phyloP scores from a whole-genome alignment of 2,329 filamentous ascomycete genomes.

The Pestalotiopsis sp. region DNA sequence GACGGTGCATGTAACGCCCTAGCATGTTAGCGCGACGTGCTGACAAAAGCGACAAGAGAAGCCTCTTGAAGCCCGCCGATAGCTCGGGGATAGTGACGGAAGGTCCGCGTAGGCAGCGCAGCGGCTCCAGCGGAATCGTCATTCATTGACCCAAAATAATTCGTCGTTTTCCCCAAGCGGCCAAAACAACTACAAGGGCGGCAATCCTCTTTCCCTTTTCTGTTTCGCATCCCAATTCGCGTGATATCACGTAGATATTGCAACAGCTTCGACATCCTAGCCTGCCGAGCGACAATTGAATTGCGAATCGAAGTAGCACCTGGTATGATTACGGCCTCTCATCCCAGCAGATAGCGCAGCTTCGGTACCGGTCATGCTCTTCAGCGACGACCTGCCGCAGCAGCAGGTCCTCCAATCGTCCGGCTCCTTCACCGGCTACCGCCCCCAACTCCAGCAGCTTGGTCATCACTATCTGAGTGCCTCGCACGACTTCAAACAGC shows the following conservation, averaged over 20 bases:
- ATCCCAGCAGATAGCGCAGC: conserved; percentile 19
- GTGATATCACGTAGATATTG: conserved; percentile 25
- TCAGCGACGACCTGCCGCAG: conserved; percentile 31
- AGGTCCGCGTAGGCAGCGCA: neutral
- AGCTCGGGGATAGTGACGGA: conserved; percentile 5
- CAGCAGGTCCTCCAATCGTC: conserved; percentile 56
- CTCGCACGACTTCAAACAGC: conserved; percentile 57
- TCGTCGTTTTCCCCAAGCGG: neutral
- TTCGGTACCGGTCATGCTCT: conserved; percentile 36
- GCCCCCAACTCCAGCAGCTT: conserved; percentile 48
- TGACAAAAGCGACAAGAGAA: neutral
- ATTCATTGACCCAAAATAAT: conserved; percentile 1
- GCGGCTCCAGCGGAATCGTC: conserved; percentile 4
- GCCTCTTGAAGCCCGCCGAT: neutral
- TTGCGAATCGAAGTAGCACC: conserved; percentile 15
- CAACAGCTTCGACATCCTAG: neutral
- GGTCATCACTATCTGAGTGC: conserved; percentile 64
- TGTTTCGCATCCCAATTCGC: neutral
- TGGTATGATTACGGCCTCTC: conserved; percentile 31
- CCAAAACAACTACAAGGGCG: neutral
- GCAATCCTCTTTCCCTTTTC: neutral
- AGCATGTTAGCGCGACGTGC: neutral
- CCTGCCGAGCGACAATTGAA: conserved; percentile 28
- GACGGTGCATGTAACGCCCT: neutral
- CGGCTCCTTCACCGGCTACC: conserved; percentile 64